Evolutionary conservation across 192 early-diverging fungal genomes (phyloP), one percentile per base, ranked within the genome.

Genomic region (Gamsiella multidivaricata): DNA sequence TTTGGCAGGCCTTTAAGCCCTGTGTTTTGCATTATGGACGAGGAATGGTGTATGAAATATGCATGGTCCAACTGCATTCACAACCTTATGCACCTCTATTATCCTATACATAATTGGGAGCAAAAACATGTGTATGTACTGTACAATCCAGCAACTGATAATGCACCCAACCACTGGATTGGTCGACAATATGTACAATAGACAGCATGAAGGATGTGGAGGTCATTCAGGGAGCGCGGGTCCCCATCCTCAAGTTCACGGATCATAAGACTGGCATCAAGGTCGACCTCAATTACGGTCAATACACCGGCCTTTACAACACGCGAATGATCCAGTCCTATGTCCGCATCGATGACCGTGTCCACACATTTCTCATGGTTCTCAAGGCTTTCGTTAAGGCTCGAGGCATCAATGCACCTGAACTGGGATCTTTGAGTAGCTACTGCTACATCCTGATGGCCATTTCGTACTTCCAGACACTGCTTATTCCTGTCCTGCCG

Each of bases 121-220:
- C n/a, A n/a, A n/a, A n/a, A n/a, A n/a, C n/a, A n/a, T n/a, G n/a
- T n/a, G n/a, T n/a, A n/a, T n/a, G n/a, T n/a, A n/a, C n/a, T n/a
- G n/a, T n/a, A n/a, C n/a, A n/a, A n/a, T n/a, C n/a, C n/a, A n/a
- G n/a, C n/a, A n/a, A n/a, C n/a, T n/a, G n/a, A n/a, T n/a, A n/a
- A n/a, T n/a, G n/a, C n/a, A n/a, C n/a, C n/a, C n/a, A n/a, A n/a
- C n/a, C n/a, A n/a, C n/a, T n/a, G n/a, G n/a, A n/a, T n/a, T n/a
- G n/a, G n/a, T n/a, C n/a, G n/a, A n/a, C n/a, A n/a, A n/a, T n/a
- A n/a, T n/a, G n/a, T n/a, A n/a, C n/a, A 50, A 62, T 52, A 78
- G 74, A 78, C 47, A 78, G 74, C 54, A 78, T 78, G 74, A 78
- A 69, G 49, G 74, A 78, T 33, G 74, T 78, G 17, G 74, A 78